These are phyloP conservation scores for Vicia sativa DNA, from an alignment of 306 rosid genomes.

Conservation along the genomic window DNA sequence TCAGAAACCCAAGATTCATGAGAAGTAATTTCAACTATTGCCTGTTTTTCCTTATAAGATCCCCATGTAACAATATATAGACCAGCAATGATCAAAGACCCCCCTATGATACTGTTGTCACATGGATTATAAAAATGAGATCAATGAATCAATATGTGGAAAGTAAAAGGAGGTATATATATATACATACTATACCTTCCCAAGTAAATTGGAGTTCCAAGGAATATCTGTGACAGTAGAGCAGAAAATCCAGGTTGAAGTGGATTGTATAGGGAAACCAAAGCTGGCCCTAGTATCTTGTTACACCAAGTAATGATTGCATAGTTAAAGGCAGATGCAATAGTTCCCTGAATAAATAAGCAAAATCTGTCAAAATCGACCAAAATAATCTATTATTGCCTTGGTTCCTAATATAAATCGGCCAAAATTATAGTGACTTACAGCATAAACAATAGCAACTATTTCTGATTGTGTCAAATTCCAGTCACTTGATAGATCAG, in stretches of 20 bases:
- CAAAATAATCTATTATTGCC: constrained; percentile 13
- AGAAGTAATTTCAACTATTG: constrained; percentile 41
- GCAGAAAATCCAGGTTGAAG: constrained; percentile 87
- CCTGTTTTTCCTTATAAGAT: constrained; percentile 61
- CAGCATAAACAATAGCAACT: constrained; percentile 82
- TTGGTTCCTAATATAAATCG: neutral
- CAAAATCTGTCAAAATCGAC: constrained; percentile 10
- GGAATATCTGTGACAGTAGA: constrained; percentile 71
- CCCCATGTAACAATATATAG: constrained; percentile 88
- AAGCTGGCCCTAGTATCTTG: constrained; percentile 88
- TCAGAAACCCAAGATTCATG: constrained; percentile 50
- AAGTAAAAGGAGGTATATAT: constrained; percentile 29
- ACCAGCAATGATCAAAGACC: constrained; percentile 72
- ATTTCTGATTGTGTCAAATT: constrained; percentile 72
- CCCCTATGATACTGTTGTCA: constrained; percentile 76
- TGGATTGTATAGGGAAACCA: constrained; percentile 86
- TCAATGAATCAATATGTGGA: constrained; percentile 23
- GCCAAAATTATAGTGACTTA: constrained; percentile 45
- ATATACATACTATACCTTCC: constrained; percentile 64
- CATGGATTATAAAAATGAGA: constrained; percentile 35
- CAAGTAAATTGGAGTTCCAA: constrained; percentile 82
- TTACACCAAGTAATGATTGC: constrained; percentile 85
- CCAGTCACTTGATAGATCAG: constrained; percentile 62
- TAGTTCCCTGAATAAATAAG: constrained; percentile 62
- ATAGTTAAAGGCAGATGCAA: constrained; percentile 88